These are phyloP conservation scores for Polysphondylium violaceum DNA, from an alignment of 78 protist genomes.

Conservation along the genomic window DNA sequence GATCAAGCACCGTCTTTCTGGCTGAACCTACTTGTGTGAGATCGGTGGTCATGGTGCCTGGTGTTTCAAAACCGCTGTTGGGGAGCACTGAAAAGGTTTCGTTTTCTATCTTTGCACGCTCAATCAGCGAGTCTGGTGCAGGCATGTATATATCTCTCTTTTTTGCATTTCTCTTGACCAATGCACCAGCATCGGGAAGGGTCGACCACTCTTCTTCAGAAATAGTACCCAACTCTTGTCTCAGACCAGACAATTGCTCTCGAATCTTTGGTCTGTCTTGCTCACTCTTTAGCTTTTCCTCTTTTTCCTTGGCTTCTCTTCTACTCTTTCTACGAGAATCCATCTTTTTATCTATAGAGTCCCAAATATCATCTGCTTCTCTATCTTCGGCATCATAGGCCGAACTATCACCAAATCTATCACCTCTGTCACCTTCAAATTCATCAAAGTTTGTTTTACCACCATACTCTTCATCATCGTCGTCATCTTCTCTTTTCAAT, in stretches of 20 bases:
- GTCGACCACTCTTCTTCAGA: slow-evolving; percentile 81
- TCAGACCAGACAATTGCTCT: slow-evolving; percentile 90
- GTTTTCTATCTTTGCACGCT: slow-evolving; percentile 63
- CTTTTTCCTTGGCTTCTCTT: slow-evolving; percentile 47
- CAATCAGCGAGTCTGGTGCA: slow-evolving; percentile 82
- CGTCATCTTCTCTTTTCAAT: slow-evolving; percentile 17
- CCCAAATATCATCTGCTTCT: slow-evolving; percentile 92
- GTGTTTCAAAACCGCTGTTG: background rate
- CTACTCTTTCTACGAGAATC: slow-evolving; percentile 82
- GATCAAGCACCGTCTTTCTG: slow-evolving; percentile 78
- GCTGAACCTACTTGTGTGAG: slow-evolving; percentile 90
- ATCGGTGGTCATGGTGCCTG: slow-evolving; percentile 81
- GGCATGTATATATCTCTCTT: slow-evolving; percentile 65
- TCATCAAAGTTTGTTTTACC: slow-evolving; percentile 92
- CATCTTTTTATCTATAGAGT: slow-evolving; percentile 81
- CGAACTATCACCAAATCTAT: slow-evolving; percentile 59
- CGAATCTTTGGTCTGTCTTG: slow-evolving; percentile 87
- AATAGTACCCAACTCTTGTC: slow-evolving; percentile 66
- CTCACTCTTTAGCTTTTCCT: slow-evolving; percentile 5
- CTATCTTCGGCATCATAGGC: slow-evolving; percentile 91
- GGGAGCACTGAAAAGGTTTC: slow-evolving; percentile 36
- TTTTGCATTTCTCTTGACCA: background rate
- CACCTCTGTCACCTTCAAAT: slow-evolving; percentile 89
- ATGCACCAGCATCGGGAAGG: slow-evolving; percentile 83
- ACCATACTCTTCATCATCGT: slow-evolving; percentile 83